These are phyloP conservation scores for Vitis rupestris DNA, from an alignment of 164 flowering plant species.

Conservation along the genomic window DNA sequence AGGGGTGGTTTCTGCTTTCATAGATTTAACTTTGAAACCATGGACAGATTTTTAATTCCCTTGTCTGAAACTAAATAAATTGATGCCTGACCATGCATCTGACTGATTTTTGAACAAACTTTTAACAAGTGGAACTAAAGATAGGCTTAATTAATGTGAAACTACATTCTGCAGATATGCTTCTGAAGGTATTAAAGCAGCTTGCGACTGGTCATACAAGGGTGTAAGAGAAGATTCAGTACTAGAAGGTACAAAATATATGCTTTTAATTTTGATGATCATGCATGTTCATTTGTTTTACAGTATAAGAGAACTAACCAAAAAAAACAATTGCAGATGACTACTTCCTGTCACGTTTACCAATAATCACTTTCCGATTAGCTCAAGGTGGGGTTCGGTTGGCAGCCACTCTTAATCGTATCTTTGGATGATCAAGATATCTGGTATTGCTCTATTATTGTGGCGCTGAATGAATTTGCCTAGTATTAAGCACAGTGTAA, in stretches of 20 bases:
- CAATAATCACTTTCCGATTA: constrained; percentile 51
- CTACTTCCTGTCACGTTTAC: constrained; percentile 67
- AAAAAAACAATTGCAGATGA: constrained; percentile 47
- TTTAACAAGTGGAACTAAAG: too few relatives aligned
- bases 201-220: constrained; percentile 78
- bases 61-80: too few relatives aligned
- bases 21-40: too few relatives aligned
- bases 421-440: constrained; percentile 41
- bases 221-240: constrained; percentile 59
- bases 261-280: neutral
- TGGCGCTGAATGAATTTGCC: neutral
- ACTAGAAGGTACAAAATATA: constrained; percentile 51
- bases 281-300: neutral
- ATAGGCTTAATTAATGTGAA: too few relatives aligned
- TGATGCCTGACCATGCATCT: too few relatives aligned
- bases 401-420: constrained; percentile 81
- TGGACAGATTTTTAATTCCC: too few relatives aligned
- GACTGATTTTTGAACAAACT: too few relatives aligned
- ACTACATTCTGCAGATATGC: constrained; percentile 71
- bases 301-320: neutral
- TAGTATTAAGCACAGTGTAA: neutral
- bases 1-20: neutral
- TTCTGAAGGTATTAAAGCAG: constrained; percentile 73
- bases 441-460: neutral
- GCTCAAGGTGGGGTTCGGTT: constrained; percentile 86